Base-by-base conservation (phyloP, 2,329 filamentous ascomycete genomes). In the Fusarium tupiense region DNA sequence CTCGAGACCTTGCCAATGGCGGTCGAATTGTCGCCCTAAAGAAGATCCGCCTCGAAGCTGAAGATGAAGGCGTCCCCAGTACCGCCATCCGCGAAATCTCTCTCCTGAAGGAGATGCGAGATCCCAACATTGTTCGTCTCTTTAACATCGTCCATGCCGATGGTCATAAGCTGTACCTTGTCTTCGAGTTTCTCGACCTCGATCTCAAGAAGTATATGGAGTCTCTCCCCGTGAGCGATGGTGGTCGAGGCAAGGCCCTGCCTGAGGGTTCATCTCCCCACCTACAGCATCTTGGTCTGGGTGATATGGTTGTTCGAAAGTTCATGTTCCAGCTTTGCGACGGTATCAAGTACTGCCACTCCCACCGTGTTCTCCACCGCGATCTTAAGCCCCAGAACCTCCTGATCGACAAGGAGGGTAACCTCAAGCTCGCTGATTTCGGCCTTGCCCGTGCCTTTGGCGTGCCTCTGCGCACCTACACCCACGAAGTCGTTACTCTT, bases 201-300 rank as follows among this genome's bases (percentile, higher is more conserved):
- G 95, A 98, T 79, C 87, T 98, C 77, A 98, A 98, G 87, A 97
- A 97, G 84, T 98, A 97, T 84, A 98, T 98, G 94, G 95, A 98
- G 83, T 90, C 94, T 12, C 88, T 97, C 49, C 94, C 94, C 8
- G 91, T 96, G 67, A 92, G 88, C 79, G 93, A 97, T 79, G 94
- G 94, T 76, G 94, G 94, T 46, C 91, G 94, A 68, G 94, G 94
- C 79, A 96, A 95, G 85, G 89, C 94, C 47, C 86, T 98, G 58
- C 95, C 95, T 14, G 93, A 96, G 76, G 94, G 93, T 56, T 90
- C 92, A 52, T 90, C 89, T 29, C 82, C 89, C 58, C 88, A 89
- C 62, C 84, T 94, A 63, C 87, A 89, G 80, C 87, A 89, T 69
- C 86, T 96, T 77, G 93, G 93, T 10, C 86, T 98, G 66, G 93